A percentile compares a stretch with the other conserved stretches of the same genome.
Evolutionary conservation across 257 asterid species (phyloP).

Genomic region (Capsicum chinense): DNA sequence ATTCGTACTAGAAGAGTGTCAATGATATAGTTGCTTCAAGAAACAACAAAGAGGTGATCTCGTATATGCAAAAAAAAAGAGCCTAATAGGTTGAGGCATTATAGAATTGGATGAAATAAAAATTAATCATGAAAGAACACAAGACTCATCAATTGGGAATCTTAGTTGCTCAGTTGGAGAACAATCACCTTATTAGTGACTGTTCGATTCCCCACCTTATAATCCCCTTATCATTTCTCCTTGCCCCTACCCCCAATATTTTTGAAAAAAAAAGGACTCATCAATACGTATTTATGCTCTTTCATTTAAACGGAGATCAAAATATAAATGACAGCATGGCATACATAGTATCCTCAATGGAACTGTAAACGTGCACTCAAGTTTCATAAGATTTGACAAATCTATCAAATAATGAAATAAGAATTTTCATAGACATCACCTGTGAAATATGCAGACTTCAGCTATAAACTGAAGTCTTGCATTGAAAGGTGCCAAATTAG

Average conservation of each 20-base stretch:
- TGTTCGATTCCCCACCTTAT: no score
- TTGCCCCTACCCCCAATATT: no score
- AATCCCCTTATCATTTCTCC: no score
- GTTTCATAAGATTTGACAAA: background rate
- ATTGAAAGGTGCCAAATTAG: slow-evolving; percentile 44
- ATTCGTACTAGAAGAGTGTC: background rate
- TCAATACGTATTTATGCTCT: background rate
- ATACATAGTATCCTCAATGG: background rate
- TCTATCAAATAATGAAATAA: slow-evolving; percentile 1
- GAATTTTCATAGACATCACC: slow-evolving; percentile 35
- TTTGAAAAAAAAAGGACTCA: background rate
- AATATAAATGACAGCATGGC: slow-evolving; percentile 16
- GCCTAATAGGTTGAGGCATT: background rate
- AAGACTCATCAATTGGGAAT: no score
- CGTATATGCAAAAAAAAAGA: background rate
- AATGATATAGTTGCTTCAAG: slow-evolving; percentile 13
- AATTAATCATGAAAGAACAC: background rate
- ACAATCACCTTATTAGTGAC: no score
- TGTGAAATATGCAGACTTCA: slow-evolving; percentile 56
- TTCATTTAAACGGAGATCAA: slow-evolving; percentile 15
- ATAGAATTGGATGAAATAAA: background rate
- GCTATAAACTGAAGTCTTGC: slow-evolving; percentile 52
- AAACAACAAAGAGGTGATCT: background rate
- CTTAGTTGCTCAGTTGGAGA: no score
- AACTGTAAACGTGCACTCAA: background rate